These are phyloP conservation scores for Peronospora belbahrii DNA, from an alignment of 352 stramenopile genomes.

Conservation along the genomic window DNA sequence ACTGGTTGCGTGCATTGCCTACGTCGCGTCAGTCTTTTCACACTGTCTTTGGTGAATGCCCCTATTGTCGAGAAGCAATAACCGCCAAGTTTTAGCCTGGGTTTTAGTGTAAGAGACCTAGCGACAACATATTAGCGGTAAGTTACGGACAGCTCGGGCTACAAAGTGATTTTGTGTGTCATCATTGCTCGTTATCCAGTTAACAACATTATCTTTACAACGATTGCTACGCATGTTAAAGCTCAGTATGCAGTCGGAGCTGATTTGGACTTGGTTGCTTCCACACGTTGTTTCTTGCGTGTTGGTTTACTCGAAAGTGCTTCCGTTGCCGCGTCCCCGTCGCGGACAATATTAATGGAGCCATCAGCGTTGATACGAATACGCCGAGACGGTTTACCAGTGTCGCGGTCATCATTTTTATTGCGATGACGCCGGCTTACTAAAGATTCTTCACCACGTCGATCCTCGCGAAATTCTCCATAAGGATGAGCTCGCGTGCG, in stretches of 20 bases:
- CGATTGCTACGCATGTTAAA: slow-evolving; percentile 4
- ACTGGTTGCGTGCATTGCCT: slow-evolving; percentile 85
- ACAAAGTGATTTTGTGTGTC: slow-evolving; percentile 4
- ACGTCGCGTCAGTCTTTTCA: slow-evolving; percentile 86
- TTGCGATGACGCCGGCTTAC: slow-evolving; percentile 14
- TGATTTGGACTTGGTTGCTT: no score
- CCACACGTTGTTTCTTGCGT: slow-evolving; percentile 9
- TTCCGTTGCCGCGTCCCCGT: no score
- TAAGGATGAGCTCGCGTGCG: slow-evolving; percentile 38
- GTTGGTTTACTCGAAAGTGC: not conserved
- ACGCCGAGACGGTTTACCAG: slow-evolving; percentile 41
- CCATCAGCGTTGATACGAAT: slow-evolving; percentile 56
- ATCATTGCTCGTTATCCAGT: slow-evolving; percentile 7
- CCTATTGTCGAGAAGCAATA: slow-evolving; percentile 86
- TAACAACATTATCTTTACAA: slow-evolving; percentile 10
- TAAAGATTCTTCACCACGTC: slow-evolving; percentile 22
- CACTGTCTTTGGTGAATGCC: slow-evolving; percentile 86
- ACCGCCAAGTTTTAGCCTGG: slow-evolving; percentile 57
- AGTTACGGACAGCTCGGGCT: slow-evolving; percentile 10
- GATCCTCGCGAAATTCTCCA: slow-evolving; percentile 25
- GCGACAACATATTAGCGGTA: slow-evolving; percentile 19
- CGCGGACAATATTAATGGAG: slow-evolving; percentile 54
- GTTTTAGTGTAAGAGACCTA: slow-evolving; percentile 4
- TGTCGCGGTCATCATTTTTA: slow-evolving; percentile 24
- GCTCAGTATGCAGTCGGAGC: slow-evolving; percentile 16